Evolutionary conservation across 2,329 filamentous ascomycete genomes (phyloP).

Genomic region (Rhynchosporium secalis): DNA sequence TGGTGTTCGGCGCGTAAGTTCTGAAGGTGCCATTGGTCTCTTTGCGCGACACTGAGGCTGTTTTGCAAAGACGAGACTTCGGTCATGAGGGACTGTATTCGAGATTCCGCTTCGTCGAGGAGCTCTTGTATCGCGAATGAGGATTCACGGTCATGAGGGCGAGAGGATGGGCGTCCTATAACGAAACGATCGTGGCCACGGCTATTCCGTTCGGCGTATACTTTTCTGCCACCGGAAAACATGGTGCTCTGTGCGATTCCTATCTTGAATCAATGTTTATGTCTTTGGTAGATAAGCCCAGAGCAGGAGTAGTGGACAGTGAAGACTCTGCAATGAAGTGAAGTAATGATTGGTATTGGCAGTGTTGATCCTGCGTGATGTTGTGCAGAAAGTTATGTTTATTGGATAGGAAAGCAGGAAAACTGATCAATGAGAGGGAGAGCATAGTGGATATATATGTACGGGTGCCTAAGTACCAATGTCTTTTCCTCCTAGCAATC

Average conservation of each 20-base stretch:
- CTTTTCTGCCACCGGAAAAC: slow-evolving; percentile 19
- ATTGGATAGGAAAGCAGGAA: slow-evolving; percentile 25
- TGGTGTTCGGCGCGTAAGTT: slow-evolving; percentile 24
- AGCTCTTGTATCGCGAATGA: slow-evolving; percentile 23
- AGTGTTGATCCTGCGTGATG: slow-evolving; percentile 4
- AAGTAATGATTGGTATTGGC: slow-evolving; percentile 12
- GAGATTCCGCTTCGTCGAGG: slow-evolving; percentile 28
- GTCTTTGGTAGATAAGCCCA: slow-evolving; percentile 20
- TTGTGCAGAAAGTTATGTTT: slow-evolving; percentile 23
- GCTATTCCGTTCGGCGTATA: slow-evolving; percentile 27
- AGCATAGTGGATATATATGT: slow-evolving; percentile 17
- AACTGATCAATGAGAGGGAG: background rate
- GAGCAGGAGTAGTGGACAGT: background rate
- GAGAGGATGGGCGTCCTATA: slow-evolving; percentile 14
- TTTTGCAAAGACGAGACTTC: slow-evolving; percentile 25
- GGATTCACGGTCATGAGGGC: slow-evolving; percentile 7
- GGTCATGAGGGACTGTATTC: slow-evolving; percentile 20
- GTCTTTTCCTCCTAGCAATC: background rate
- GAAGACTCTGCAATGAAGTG: background rate
- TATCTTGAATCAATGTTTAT: slow-evolving; percentile 21
- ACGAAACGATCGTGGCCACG: slow-evolving; percentile 30
- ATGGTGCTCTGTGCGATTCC: slow-evolving; percentile 28
- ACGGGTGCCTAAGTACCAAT: slow-evolving; percentile 22
- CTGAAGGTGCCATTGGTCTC: slow-evolving; percentile 26
- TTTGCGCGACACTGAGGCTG: slow-evolving; percentile 27